A percentile compares a stretch with the other conserved stretches of the same genome.
These are phyloP conservation scores for Phytophthora pluvialis DNA, from an alignment of 352 stramenopile genomes.

Conservation along the genomic window DNA sequence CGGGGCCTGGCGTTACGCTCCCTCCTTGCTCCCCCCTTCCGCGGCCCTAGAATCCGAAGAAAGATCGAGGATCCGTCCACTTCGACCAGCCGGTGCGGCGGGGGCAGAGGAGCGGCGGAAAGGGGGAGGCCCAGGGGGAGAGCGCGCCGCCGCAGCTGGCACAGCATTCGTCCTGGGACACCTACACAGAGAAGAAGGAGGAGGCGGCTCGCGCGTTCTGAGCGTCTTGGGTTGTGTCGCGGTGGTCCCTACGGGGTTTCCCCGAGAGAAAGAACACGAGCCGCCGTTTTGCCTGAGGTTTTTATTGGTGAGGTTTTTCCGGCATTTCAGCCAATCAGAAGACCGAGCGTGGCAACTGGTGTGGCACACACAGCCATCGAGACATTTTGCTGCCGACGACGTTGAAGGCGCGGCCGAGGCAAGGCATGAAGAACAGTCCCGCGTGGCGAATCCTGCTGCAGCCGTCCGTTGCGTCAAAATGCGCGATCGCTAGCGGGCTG, in stretches of 20 bases:
- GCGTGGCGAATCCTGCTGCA: background rate
- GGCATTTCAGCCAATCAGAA: constrained; percentile 33
- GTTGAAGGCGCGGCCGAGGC: constrained; percentile 8
- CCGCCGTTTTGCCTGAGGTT: constrained; percentile 21
- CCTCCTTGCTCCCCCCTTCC: constrained; percentile 12
- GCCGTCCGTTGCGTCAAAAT: constrained; percentile 8
- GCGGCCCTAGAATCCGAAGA: constrained; percentile 10
- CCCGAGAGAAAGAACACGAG: constrained; percentile 23
- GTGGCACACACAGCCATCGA: constrained; percentile 11
- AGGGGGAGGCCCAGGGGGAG: background rate
- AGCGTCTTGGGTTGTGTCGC: constrained; percentile 42
- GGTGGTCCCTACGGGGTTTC: constrained; percentile 11
- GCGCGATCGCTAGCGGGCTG: background rate
- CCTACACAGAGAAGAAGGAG: constrained; percentile 28
- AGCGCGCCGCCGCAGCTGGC: background rate
- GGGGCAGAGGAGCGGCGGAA: background rate
- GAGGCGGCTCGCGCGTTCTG: constrained; percentile 31
- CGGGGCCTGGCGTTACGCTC: background rate
- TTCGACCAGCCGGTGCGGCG: constrained; percentile 9
- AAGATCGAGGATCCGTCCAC: constrained; percentile 30
- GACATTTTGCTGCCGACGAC: constrained; percentile 6
- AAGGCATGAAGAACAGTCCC: background rate
- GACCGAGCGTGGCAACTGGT: constrained; percentile 34
- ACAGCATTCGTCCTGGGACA: background rate
- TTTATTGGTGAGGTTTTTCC: constrained; percentile 20